These are phyloP conservation scores for Colletotrichum endophyticum DNA, from an alignment of 2,329 filamentous ascomycete genomes.

Conservation along the genomic window DNA sequence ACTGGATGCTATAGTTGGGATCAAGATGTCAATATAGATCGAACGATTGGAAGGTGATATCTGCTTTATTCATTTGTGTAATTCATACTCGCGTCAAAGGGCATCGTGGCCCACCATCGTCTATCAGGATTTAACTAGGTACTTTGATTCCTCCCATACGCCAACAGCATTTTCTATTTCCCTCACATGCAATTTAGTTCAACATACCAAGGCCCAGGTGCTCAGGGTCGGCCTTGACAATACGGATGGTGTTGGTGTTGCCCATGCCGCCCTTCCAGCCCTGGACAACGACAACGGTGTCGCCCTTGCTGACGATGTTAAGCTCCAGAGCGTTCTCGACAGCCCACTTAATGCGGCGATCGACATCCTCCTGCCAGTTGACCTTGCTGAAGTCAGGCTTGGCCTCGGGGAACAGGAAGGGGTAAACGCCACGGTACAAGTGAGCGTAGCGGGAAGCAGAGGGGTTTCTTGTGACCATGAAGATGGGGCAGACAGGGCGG, in stretches of 20 bases:
- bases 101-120: conserved; percentile 12
- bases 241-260: conserved; percentile 82
- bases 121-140: conserved; percentile 19
- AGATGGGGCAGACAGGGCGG: conserved; percentile 97
- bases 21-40: no score
- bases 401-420: conserved; percentile 89
- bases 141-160: conserved; percentile 16
- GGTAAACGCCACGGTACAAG: conserved; percentile 96
- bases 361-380: conserved; percentile 99
- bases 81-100: conserved; percentile 14
- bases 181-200: conserved; percentile 6
- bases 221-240: conserved; percentile 65
- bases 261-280: conserved; percentile 93
- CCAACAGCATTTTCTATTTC: conserved; percentile 1
- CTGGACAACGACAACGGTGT: conserved; percentile 83
- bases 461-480: conserved; percentile 94
- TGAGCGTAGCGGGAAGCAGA: conserved; percentile 89
- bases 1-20: neutral
- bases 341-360: conserved; percentile 96
- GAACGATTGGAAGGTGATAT: neutral
- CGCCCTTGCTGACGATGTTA: conserved; percentile 73
- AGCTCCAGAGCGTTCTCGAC: conserved; percentile 87
- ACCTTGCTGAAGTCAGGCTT: conserved; percentile 94
- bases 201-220: conserved; percentile 61
- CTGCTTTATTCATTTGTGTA: conserved; percentile 15